These are phyloP conservation scores for Ceratocystis destructans DNA, from an alignment of 2,329 filamentous ascomycete genomes.

Conservation along the genomic window DNA sequence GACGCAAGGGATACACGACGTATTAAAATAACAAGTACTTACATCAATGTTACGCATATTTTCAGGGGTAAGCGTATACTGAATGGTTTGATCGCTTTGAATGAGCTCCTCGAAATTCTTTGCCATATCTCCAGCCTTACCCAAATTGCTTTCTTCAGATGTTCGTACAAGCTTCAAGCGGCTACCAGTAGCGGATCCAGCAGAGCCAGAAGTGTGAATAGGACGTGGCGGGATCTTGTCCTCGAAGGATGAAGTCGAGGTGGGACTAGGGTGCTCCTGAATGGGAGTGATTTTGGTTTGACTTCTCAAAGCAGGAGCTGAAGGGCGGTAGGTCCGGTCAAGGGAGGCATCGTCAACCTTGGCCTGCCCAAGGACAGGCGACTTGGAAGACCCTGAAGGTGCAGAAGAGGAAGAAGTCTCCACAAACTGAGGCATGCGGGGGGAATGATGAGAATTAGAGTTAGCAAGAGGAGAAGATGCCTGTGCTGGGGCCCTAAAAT, in stretches of 20 bases:
- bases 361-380: neutral
- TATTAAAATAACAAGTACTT: conserved; percentile 26
- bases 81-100: conserved; percentile 67
- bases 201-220: conserved; percentile 38
- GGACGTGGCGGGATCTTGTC: conserved; percentile 24
- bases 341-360: conserved; percentile 25
- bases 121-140: conserved; percentile 43
- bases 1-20: neutral
- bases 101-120: conserved; percentile 68
- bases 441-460: neutral
- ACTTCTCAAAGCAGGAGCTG: conserved; percentile 5
- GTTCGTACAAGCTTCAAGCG: conserved; percentile 41
- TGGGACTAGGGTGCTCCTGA: conserved; percentile 19
- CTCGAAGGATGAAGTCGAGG: conserved; percentile 6
- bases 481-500: conserved; percentile 8
- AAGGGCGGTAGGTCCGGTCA: conserved; percentile 11
- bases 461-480: conserved; percentile 3
- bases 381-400: neutral
- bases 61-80: conserved; percentile 68
- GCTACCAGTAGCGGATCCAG: conserved; percentile 35
- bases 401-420: neutral
- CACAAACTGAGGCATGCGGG: conserved; percentile 8
- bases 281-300: conserved; percentile 18
- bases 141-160: conserved; percentile 42
- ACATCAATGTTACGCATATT: conserved; percentile 66